Evolutionary conservation across 2,329 filamentous ascomycete species (phyloP).

Genomic region (Nemania abortiva): DNA sequence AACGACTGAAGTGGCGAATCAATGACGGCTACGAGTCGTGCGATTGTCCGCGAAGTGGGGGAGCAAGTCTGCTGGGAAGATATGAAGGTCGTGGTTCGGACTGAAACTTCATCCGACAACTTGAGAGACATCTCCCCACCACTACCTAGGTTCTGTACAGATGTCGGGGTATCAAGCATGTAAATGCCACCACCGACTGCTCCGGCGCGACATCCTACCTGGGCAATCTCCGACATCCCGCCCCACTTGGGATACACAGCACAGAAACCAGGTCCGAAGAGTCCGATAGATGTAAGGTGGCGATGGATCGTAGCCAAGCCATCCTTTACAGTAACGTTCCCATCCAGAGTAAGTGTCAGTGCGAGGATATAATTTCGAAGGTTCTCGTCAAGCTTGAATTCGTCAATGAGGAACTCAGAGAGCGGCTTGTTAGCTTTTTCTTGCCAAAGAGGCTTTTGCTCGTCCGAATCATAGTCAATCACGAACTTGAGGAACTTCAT

Average conservation of each 20-base stretch:
- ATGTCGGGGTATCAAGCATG: constrained; percentile 80
- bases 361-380: constrained; percentile 73
- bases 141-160: constrained; percentile 50
- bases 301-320: constrained; percentile 80
- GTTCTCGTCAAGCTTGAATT: constrained; percentile 75
- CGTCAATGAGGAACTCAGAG: constrained; percentile 67
- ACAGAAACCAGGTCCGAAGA: constrained; percentile 89
- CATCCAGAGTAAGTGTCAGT: constrained; percentile 79
- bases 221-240: constrained; percentile 86
- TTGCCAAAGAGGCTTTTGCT: constrained; percentile 69
- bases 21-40: constrained; percentile 76
- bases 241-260: constrained; percentile 95
- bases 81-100: constrained; percentile 68
- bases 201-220: constrained; percentile 89
- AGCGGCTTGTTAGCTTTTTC: constrained; percentile 67
- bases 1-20: constrained; percentile 73
- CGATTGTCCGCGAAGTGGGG: constrained; percentile 56
- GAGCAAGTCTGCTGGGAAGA: constrained; percentile 55
- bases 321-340: constrained; percentile 70
- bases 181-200: constrained; percentile 94
- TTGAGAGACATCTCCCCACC: constrained; percentile 56
- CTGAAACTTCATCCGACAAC: constrained; percentile 68
- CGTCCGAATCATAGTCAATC: constrained; percentile 73
- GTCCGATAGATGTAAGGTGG: constrained; percentile 86
- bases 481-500: constrained; percentile 97